A percentile compares a stretch with the other conserved stretches of the same genome.
Conservation (phyloP, 176 grass and related monocot species). For the Raddia guianensis region DNA sequence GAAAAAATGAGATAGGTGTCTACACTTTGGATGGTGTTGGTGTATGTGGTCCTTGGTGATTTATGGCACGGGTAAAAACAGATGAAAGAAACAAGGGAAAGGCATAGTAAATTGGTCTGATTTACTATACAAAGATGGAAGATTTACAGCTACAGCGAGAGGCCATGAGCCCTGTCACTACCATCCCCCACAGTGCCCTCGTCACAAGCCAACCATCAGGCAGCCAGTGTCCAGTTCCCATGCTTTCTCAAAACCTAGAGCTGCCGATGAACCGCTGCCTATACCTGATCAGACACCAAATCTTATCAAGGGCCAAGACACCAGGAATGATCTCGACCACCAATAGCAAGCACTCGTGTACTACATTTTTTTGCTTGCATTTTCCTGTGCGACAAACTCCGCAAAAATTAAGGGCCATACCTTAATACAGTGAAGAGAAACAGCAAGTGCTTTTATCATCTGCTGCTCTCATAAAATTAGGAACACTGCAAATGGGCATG, state of each 20-base stretch:
- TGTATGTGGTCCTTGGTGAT: constrained; percentile 19
- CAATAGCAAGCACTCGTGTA: background rate
- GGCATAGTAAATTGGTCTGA: background rate
- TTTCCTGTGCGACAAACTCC: background rate
- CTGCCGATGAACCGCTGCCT: no score
- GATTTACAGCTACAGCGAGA: background rate
- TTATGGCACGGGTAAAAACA: constrained; percentile 18
- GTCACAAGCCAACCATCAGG: no score
- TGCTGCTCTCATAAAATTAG: background rate
- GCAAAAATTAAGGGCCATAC: background rate
- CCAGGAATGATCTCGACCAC: background rate
- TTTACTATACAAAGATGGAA: background rate
- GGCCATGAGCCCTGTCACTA: no score
- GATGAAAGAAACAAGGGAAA: constrained; percentile 5
- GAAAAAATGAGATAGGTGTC: constrained; percentile 2
- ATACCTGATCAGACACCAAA: no score
- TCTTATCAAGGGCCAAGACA: no score
- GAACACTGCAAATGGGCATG: background rate
- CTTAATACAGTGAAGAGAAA: background rate
- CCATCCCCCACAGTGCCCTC: no score
- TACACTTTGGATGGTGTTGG: constrained; percentile 10
- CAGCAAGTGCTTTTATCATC: background rate
- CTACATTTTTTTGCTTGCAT: background rate
- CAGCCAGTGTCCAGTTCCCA: no score
- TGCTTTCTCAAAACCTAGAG: no score